These are phyloP conservation scores for Daedalea quercina DNA, from an alignment of 768 basidiomycete genomes.

Conservation along the genomic window DNA sequence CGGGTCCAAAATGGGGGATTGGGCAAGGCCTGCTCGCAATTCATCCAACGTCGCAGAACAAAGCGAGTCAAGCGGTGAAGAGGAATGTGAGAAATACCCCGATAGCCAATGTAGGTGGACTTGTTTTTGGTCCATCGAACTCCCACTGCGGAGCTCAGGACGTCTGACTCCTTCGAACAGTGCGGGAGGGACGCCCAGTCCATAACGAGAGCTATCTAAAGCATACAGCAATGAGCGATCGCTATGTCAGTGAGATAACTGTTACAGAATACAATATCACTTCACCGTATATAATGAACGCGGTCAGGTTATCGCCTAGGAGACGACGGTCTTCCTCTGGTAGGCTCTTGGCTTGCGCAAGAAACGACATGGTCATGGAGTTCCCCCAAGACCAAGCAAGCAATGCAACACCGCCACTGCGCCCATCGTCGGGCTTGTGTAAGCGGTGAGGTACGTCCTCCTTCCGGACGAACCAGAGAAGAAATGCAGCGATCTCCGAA, in stretches of 20 bases:
- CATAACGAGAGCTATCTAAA: background rate
- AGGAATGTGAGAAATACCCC: background rate
- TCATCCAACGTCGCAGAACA: background rate
- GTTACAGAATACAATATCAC: background rate
- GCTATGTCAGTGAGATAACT: background rate
- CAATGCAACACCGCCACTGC: conserved; percentile 9
- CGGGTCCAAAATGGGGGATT: background rate
- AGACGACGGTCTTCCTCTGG: background rate
- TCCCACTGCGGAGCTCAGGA: background rate
- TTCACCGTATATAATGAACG: conserved; percentile 3
- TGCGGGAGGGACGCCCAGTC: background rate
- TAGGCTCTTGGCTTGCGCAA: conserved; percentile 4
- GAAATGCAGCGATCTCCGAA: conserved; percentile 27
- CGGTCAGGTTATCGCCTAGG: conserved; percentile 1
- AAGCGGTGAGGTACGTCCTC: conserved; percentile 19
- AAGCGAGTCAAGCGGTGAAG: background rate
- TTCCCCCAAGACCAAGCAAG: conserved; percentile 32
- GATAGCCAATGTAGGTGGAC: background rate
- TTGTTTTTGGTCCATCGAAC: conserved; percentile 3
- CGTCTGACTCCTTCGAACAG: background rate
- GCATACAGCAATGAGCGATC: background rate
- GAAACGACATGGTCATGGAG: conserved; percentile 16
- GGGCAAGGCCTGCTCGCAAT: background rate
- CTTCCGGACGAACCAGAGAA: conserved; percentile 26
- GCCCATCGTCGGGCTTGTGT: conserved; percentile 2